Evolutionary conservation across 2,329 filamentous ascomycete species (phyloP), one percentile per base, ranked within the genome.

Genomic region (Geoglossum cookeanum): DNA sequence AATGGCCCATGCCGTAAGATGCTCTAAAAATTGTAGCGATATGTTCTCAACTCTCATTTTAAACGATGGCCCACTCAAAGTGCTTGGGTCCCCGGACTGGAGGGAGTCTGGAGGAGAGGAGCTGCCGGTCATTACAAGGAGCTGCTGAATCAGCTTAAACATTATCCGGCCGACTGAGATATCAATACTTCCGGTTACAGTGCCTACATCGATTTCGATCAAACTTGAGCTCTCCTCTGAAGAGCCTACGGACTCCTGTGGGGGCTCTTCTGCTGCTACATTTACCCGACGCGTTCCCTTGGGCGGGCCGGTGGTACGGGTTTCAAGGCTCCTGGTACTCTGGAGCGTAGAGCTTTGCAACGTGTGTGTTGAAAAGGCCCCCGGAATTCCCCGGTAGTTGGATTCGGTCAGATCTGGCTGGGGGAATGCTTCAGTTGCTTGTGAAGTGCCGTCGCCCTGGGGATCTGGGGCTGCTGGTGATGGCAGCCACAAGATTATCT

Each of bases 1-100:
- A 9, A 27, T 9, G n/a, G n/a, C 27, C 42, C 27, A 17, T 5
- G 65, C 67, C 1, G 64, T 60, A 29, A 72, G 61, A 60, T 66
- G 67, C 45, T 71, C 70, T 30, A 71, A 59, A 53, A 71, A 69
- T 44, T 66, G 68, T 30, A 71, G 58, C 8, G 67, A 67, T 33
- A 67, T 60, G 1, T 63, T 64, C 37, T 62, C 59, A 4, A 71
- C 58, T 27, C 58, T 60, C 17, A 72, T 51, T 33, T 62, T 62
- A 30, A 69, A 49, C 30, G 60, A 58, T 35, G 60, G 57, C 32
- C 54, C 59, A 33, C 44, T 51, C 15, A 60, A 22, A 11, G 15
- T 33, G 30, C 3, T 17, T 53, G 49, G 9, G 4, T 35, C 30
- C 6, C 30, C 32, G 4, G 30, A 7, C 32, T 22, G 11, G 33